phyloP scores from a whole-genome alignment of 768 basidiomycete species.

The Pulveroboletus sp. region DNA sequence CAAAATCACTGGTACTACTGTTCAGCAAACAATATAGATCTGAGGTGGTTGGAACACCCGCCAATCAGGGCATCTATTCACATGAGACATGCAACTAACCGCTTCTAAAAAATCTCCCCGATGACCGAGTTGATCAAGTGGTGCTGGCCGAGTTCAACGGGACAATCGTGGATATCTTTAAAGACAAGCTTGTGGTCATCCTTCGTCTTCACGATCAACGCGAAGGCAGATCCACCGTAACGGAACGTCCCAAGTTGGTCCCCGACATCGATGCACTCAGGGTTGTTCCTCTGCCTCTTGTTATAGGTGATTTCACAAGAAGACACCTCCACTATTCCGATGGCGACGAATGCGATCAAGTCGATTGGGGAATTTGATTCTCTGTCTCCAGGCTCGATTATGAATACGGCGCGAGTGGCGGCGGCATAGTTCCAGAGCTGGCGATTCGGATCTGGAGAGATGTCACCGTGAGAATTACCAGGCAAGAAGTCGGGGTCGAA shows the following conservation, averaged over 20 bases:
- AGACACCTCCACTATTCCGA: conserved; percentile 66
- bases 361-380: conserved; percentile 50
- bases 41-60: no score
- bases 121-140: conserved; percentile 11
- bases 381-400: conserved; percentile 53
- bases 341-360: conserved; percentile 49
- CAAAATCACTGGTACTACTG: no score
- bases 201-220: conserved; percentile 33
- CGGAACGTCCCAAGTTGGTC: conserved; percentile 60
- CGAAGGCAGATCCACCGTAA: conserved; percentile 56
- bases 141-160: neutral
- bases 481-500: neutral
- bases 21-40: no score
- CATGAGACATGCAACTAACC: neutral
- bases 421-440: conserved; percentile 43
- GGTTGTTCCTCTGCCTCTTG: conserved; percentile 37
- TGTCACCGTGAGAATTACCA: conserved; percentile 16
- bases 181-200: neutral
- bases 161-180: neutral
- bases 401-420: conserved; percentile 51
- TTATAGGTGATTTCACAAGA: conserved; percentile 53
- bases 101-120: neutral
- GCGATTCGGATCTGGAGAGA: conserved; percentile 28
- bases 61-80: no score
- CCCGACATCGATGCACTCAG: conserved; percentile 50